Base-by-base conservation (phyloP, 2,329 filamentous ascomycete genomes). In the Colletotrichum viniferum region DNA sequence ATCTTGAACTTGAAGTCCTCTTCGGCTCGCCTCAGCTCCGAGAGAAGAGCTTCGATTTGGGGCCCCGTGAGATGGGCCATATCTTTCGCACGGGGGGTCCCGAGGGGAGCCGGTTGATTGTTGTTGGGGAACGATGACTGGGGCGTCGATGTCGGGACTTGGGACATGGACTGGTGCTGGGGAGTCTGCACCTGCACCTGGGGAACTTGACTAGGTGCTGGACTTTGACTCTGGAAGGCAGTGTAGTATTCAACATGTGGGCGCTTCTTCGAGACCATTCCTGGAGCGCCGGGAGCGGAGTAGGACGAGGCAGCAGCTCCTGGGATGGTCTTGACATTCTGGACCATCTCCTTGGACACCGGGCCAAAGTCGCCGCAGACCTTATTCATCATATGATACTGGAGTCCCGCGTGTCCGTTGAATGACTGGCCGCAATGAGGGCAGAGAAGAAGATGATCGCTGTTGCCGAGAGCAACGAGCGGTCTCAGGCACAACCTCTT, bases 381-480 rank as follows among this genome's bases (percentile, higher is more conserved):
- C 4, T 81, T 79, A 69, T 85, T 86, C 48, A 83, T 81, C 0
- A 80, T 74, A 75, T 91, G 90, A 80, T 89, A 89, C 65, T 82
- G 76, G 3, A 88, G 78, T 2, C 87, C 88, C 26, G 82, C 83
- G 6, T 79, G 77, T 13, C 85, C 86, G 3, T 80, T 81, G 60
- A 91, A 90, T 2, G 83, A 82, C 56, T 85, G 82, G 30, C 87
- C 87, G 61, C 89, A 91, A 63, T 85, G 82, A 2, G 82, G 76
- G 68, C 89, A 91, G 1, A 82, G 78, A 24, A 75, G 69, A 18
- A 18, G 21, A 5, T 74, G 36, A 4, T 75, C 82, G 81, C 4
- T 77, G 66, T 1, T 78, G 43, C 7, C 71, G 76, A 1, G 77
- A 76, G 1, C 4, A 21, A 30, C 36, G 18, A 14, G 24, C 1